Evolutionary conservation across 768 basidiomycete species (phyloP).

Genomic region (Kwoniella botswanensis): DNA sequence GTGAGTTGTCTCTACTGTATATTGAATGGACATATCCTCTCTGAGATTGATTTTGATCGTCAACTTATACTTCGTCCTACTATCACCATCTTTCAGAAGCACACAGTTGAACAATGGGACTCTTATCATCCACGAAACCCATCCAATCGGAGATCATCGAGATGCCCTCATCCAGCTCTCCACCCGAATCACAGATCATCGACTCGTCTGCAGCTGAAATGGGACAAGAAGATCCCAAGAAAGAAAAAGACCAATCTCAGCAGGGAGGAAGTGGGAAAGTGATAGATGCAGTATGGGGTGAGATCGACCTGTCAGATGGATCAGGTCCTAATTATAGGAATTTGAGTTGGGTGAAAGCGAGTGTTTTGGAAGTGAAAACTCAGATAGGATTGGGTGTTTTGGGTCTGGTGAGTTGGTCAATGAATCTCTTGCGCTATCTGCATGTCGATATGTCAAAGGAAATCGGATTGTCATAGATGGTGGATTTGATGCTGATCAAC

Average conservation of each 20-base stretch:
- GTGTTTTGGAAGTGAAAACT: conserved; percentile 37
- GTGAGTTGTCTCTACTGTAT: too few relatives aligned
- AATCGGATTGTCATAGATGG: neutral
- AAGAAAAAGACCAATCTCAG: neutral
- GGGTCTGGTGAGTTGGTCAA: conserved; percentile 25
- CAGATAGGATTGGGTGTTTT: conserved; percentile 45
- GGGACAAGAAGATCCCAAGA: neutral
- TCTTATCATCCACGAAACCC: neutral
- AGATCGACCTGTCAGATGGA: conserved; percentile 27
- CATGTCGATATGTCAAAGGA: too few relatives aligned
- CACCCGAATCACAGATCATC: neutral
- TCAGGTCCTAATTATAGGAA: conserved; percentile 31
- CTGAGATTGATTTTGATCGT: neutral
- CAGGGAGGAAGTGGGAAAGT: conserved; percentile 1
- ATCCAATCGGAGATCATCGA: conserved; percentile 31
- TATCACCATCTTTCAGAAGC: neutral
- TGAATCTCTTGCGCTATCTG: neutral
- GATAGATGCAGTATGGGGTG: conserved; percentile 39
- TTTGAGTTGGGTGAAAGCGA: conserved; percentile 34
- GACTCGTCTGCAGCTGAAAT: neutral
- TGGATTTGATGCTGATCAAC: neutral
- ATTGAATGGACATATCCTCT: neutral
- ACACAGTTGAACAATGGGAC: neutral
- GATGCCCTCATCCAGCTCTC: conserved; percentile 10
- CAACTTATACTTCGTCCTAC: neutral